phyloP scores from a whole-genome alignment of 495 filamentous ascomycete genomes.

The Talaromyces proteolyticus region DNA sequence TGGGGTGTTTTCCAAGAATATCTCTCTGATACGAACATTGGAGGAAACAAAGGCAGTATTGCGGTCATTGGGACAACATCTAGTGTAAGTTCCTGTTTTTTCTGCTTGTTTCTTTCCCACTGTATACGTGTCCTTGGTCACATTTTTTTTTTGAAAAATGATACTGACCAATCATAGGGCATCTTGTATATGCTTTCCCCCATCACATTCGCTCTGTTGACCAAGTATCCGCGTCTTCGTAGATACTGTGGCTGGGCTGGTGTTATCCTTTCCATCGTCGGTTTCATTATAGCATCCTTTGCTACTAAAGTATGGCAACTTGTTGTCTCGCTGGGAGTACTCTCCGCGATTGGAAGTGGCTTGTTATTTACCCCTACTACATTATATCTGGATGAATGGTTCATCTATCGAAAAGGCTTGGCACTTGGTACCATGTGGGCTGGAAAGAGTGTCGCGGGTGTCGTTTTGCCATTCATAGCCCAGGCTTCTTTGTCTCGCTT shows the following conservation, averaged over 20 bases:
- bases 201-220: conserved; percentile 41
- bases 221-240: conserved; percentile 37
- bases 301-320: conserved; percentile 43
- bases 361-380: conserved; percentile 46
- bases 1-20: conserved; percentile 48
- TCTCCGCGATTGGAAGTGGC: conserved; percentile 46
- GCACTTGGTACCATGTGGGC: conserved; percentile 53
- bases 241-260: conserved; percentile 34
- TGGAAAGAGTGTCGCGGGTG: conserved; percentile 43
- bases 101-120: neutral
- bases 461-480: conserved; percentile 47
- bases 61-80: conserved; percentile 47
- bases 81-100: conserved; percentile 20
- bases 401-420: conserved; percentile 43
- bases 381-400: conserved; percentile 55
- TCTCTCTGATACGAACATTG: conserved; percentile 24
- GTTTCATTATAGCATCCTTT: conserved; percentile 43
- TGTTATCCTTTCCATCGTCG: conserved; percentile 30
- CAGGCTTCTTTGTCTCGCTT: conserved; percentile 43
- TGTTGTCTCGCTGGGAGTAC: conserved; percentile 48
- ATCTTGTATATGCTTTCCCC: conserved; percentile 54
- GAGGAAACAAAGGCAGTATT: conserved; percentile 29
- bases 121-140: no score
- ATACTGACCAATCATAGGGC: conserved; percentile 24
- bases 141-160: no score